Percentiles rank a stretch among this genome's conserved stretches.
Conservation (phyloP, 371 early-diverging fungal genomes). For the Syncephalis plumigaleata region DNA sequence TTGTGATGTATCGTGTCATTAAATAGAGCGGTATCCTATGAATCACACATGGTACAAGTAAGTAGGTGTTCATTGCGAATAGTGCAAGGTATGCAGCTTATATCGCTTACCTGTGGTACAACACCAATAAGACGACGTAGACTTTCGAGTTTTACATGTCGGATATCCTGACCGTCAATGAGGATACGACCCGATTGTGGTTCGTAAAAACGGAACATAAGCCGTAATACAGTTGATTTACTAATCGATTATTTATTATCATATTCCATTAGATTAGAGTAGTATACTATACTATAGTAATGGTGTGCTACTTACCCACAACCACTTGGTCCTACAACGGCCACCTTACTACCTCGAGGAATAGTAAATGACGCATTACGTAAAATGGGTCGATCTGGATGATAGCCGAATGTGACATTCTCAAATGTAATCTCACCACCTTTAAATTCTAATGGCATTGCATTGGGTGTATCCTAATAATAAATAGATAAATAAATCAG, state of each 20-base stretch:
- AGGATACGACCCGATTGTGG: conserved; percentile 52
- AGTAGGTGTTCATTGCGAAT: too few species aligned
- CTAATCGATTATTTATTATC: conserved; percentile 7
- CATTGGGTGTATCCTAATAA: conserved; percentile 31
- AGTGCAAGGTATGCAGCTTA: too few species aligned
- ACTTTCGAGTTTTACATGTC: conserved; percentile 42
- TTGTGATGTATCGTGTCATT: conserved; percentile 53
- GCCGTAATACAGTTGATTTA: conserved; percentile 64
- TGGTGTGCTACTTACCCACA: conserved; percentile 36
- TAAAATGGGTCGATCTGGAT: conserved; percentile 51
- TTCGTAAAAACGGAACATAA: conserved; percentile 77
- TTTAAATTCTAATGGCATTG: conserved; percentile 25
- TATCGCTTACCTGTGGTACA: conserved; percentile 40
- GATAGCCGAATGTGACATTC: conserved; percentile 78
- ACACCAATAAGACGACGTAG: conserved; percentile 61
- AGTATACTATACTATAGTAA: background rate
- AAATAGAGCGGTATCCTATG: conserved; percentile 52
- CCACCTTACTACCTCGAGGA: conserved; percentile 74
- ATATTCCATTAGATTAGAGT: too few species aligned
- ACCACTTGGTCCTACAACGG: conserved; percentile 92
- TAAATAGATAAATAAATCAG: conserved; percentile 1
- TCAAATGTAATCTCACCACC: conserved; percentile 64
- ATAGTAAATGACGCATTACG: conserved; percentile 63
- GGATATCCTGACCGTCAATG: conserved; percentile 63
- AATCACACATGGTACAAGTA: too few species aligned